Evolutionary conservation across 805 yeast species (phyloP).

Genomic region (Starmerella sirachaensis): DNA sequence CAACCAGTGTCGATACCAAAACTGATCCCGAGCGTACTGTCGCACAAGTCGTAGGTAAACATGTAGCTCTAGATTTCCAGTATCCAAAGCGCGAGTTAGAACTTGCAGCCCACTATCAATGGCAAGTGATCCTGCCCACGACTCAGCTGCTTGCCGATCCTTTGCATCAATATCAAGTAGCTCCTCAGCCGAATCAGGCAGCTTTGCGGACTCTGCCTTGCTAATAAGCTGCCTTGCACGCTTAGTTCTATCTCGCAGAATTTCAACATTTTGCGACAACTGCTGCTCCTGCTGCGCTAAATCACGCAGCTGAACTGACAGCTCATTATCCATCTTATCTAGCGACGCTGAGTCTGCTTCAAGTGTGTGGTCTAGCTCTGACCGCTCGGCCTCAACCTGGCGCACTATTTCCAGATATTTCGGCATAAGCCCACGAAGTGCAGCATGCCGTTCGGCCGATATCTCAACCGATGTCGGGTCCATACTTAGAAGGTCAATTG

Average conservation of each 20-base stretch:
- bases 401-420: too few species aligned
- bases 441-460: background rate
- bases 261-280: too few species aligned
- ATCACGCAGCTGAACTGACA: too few species aligned
- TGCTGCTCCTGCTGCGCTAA: too few species aligned
- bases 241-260: too few species aligned
- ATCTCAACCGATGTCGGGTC: background rate
- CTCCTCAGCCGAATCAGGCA: slow-evolving; percentile 17
- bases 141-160: slow-evolving; percentile 44
- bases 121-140: slow-evolving; percentile 56
- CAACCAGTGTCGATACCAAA: slow-evolving; percentile 30
- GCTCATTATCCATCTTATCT: too few species aligned
- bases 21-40: slow-evolving; percentile 52
- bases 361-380: too few species aligned
- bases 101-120: slow-evolving; percentile 55
- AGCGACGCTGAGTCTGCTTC: too few species aligned
- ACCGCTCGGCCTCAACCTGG: too few species aligned
- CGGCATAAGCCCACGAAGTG: background rate
- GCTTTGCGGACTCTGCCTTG: too few species aligned
- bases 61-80: slow-evolving; percentile 35
- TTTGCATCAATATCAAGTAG: slow-evolving; percentile 40
- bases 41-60: slow-evolving; percentile 39
- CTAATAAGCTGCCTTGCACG: too few species aligned
- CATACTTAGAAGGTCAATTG: slow-evolving; percentile 1
- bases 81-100: slow-evolving; percentile 44